Conservation (phyloP, 2,329 filamentous ascomycete genomes). For the Diaporthe australafricana region DNA sequence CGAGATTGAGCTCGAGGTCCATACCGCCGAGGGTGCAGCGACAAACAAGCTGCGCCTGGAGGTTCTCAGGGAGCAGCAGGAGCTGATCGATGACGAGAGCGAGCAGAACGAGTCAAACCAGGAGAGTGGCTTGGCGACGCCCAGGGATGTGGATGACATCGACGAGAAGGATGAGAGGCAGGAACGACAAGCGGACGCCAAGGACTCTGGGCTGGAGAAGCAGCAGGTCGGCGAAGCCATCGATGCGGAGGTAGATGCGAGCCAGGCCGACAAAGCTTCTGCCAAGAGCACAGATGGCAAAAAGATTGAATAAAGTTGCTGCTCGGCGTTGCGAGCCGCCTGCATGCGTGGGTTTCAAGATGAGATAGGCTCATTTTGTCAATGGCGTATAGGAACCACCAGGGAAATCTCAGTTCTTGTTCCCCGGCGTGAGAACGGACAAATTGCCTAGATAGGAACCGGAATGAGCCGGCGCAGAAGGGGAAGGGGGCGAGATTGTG, state of each 20-base stretch:
- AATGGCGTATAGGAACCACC: slow-evolving; percentile 10
- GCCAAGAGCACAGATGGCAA: slow-evolving; percentile 52
- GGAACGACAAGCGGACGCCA: slow-evolving; percentile 59
- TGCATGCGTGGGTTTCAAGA: neutral
- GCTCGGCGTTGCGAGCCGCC: neutral
- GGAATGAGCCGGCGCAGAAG: slow-evolving; percentile 6
- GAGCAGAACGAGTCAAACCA: slow-evolving; percentile 88
- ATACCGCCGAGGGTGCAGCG: slow-evolving; percentile 94
- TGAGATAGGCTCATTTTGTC: neutral
- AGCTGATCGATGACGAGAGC: slow-evolving; percentile 97
- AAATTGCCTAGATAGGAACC: neutral
- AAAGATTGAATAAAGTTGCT: slow-evolving; percentile 46
- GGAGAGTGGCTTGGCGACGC: slow-evolving; percentile 77
- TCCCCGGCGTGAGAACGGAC: neutral
- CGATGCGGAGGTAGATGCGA: slow-evolving; percentile 64
- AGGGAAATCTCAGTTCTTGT: neutral
- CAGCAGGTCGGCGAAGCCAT: slow-evolving; percentile 65
- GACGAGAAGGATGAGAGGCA: slow-evolving; percentile 89
- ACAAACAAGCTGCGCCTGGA: slow-evolving; percentile 99
- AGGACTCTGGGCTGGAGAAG: slow-evolving; percentile 54
- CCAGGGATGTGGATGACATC: slow-evolving; percentile 90
- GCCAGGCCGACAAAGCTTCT: slow-evolving; percentile 51
- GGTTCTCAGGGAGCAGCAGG: slow-evolving; percentile 97
- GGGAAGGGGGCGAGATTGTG: too few relatives aligned
- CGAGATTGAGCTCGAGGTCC: slow-evolving; percentile 98